These are phyloP conservation scores for Pyronema domesticum DNA, from an alignment of 495 filamentous ascomycete species.

Conservation along the genomic window DNA sequence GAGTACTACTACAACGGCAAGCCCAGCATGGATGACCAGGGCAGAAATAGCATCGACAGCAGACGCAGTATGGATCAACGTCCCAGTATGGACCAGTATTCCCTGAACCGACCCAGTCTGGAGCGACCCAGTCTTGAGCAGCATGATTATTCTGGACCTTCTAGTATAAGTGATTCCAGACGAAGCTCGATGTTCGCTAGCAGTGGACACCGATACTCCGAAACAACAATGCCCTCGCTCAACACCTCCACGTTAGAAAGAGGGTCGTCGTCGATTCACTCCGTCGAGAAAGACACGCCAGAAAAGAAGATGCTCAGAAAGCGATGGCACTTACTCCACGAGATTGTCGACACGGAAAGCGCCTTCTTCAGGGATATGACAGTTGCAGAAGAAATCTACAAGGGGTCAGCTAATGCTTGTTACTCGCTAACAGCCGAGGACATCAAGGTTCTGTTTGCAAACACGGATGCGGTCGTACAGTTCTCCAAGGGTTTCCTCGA, in stretches of 20 bases:
- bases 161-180: constrained; percentile 21
- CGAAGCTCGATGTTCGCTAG: constrained; percentile 14
- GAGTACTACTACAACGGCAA: constrained; percentile 2
- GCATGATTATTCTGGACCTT: constrained; percentile 16
- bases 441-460: constrained; percentile 73
- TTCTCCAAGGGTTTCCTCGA: constrained; percentile 66
- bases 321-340: constrained; percentile 64
- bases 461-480: constrained; percentile 66
- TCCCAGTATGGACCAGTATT: constrained; percentile 20
- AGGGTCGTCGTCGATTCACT: constrained; percentile 20
- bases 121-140: constrained; percentile 10
- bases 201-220: constrained; percentile 20
- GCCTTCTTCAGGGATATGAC: constrained; percentile 84
- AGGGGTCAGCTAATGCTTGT: constrained; percentile 72
- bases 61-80: constrained; percentile 1
- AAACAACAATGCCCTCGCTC: constrained; percentile 17
- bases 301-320: constrained; percentile 28
- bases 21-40: neutral
- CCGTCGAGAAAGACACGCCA: constrained; percentile 16
- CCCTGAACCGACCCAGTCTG: constrained; percentile 16
- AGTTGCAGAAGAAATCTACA: constrained; percentile 90
- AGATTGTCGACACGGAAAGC: constrained; percentile 80
- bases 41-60: neutral
- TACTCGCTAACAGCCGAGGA: constrained; percentile 65
- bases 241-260: constrained; percentile 8